phyloP scores from a whole-genome alignment of 2,329 filamentous ascomycete species.

The Fusarium sp. region DNA sequence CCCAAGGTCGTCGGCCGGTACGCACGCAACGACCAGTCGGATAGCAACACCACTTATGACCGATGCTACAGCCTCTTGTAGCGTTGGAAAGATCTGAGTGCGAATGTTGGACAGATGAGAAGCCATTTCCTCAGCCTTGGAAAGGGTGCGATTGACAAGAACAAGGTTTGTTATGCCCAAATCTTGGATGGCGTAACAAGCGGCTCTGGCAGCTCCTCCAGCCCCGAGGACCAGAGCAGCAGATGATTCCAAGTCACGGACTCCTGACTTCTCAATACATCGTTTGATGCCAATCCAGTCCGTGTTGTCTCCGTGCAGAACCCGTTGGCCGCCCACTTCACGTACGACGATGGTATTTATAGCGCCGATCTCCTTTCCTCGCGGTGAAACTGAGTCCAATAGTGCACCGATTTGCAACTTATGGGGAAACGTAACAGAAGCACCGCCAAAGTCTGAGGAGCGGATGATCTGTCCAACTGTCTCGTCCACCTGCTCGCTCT shows the following conservation, averaged over 20 bases:
- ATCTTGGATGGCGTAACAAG: slow-evolving; percentile 21
- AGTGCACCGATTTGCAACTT: slow-evolving; percentile 20
- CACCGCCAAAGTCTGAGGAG: slow-evolving; percentile 24
- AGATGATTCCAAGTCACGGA: slow-evolving; percentile 7
- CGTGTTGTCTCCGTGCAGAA: slow-evolving; percentile 24
- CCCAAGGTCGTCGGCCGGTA: slow-evolving; percentile 20
- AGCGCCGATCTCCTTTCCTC: slow-evolving; percentile 15
- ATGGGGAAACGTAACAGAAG: slow-evolving; percentile 20
- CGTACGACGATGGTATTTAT: slow-evolving; percentile 24
- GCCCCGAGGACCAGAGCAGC: slow-evolving; percentile 22
- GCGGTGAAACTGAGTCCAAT: slow-evolving; percentile 11
- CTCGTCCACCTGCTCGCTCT: slow-evolving; percentile 19
- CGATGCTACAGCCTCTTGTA: slow-evolving; percentile 1
- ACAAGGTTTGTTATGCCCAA: slow-evolving; percentile 17
- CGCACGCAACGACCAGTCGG: slow-evolving; percentile 16
- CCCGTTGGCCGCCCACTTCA: background rate
- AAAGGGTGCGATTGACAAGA: slow-evolving; percentile 24
- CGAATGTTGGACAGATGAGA: background rate
- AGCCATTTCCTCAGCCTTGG: slow-evolving; percentile 12
- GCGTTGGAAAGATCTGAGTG: background rate
- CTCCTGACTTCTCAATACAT: slow-evolving; percentile 10
- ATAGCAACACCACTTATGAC: background rate
- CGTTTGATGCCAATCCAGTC: slow-evolving; percentile 28
- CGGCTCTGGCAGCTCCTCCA: slow-evolving; percentile 25
- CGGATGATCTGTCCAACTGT: slow-evolving; percentile 15